Evolutionary conservation across 352 stramenopile species (phyloP).

Genomic region (Lagenidium sp.): DNA sequence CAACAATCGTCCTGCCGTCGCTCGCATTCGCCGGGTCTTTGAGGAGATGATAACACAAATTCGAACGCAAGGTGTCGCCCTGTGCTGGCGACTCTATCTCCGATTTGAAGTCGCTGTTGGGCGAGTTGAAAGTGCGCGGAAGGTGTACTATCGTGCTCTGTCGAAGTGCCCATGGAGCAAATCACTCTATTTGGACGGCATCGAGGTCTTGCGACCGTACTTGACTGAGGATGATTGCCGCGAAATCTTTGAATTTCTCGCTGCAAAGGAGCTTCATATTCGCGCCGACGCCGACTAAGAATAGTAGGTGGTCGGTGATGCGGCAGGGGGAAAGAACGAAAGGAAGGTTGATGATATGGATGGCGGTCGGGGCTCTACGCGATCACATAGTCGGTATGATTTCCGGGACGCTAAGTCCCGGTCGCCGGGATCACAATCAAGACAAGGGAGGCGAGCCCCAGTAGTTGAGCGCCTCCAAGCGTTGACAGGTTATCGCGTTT

Average conservation of each 20-base stretch:
- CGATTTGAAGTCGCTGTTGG: conserved; percentile 68
- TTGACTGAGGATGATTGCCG: conserved; percentile 45
- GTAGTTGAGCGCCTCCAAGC: background rate
- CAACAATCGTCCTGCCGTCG: conserved; percentile 37
- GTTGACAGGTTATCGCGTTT: background rate
- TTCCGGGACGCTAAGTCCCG: no score
- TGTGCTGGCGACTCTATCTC: conserved; percentile 69
- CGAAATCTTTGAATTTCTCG: conserved; percentile 61
- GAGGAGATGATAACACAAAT: conserved; percentile 48
- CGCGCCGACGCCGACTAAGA: conserved; percentile 28
- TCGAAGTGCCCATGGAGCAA: conserved; percentile 76
- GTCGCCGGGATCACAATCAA: no score
- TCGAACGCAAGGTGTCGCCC: conserved; percentile 37
- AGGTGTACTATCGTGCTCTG: conserved; percentile 68
- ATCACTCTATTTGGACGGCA: conserved; percentile 52
- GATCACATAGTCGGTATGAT: no score
- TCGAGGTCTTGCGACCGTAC: conserved; percentile 54
- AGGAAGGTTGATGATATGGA: no score
- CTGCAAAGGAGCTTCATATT: conserved; percentile 61
- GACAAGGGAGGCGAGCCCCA: no score
- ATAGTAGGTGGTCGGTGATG: no score
- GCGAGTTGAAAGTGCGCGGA: conserved; percentile 55
- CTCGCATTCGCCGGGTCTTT: conserved; percentile 51
- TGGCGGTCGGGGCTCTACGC: no score
- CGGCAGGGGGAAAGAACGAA: no score